These are phyloP conservation scores for Vitis rotundifolia DNA, from an alignment of 164 flowering plant genomes.

Conservation along the genomic window DNA sequence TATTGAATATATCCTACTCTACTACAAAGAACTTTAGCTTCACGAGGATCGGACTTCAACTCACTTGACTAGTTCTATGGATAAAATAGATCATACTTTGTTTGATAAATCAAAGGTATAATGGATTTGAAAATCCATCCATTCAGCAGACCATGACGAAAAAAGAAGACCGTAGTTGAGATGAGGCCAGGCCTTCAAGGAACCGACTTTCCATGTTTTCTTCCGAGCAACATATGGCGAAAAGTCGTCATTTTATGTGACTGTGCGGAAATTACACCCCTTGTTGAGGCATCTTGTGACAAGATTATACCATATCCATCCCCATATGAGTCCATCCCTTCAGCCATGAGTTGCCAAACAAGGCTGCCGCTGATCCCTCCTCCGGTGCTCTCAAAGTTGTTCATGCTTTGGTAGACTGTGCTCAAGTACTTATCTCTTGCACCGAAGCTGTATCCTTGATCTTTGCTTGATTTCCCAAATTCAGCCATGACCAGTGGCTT, in stretches of 20 bases:
- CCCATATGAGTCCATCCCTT: constrained; percentile 27
- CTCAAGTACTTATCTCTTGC: constrained; percentile 14
- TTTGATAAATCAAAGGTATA: no score
- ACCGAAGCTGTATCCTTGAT: constrained; percentile 14
- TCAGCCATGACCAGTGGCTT: constrained; percentile 21
- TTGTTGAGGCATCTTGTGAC: constrained; percentile 17
- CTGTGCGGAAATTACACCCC: constrained; percentile 9
- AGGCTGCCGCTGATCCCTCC: constrained; percentile 20
- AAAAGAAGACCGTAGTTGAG: no score
- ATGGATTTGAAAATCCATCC: no score
- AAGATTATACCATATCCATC: constrained; percentile 25
- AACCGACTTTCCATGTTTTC: no score
- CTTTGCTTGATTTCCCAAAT: constrained; percentile 23
- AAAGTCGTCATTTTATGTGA: constrained; percentile 9
- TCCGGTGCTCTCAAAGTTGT: constrained; percentile 7
- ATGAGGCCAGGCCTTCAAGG: no score
- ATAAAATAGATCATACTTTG: no score
- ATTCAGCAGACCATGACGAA: no score
- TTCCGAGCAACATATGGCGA: no score
- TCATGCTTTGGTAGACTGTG: constrained; percentile 8
- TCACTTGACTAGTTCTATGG: no score
- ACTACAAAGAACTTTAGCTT: no score
- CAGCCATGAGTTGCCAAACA: constrained; percentile 24
- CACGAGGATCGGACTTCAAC: no score
- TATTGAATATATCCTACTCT: no score